phyloP scores from a whole-genome alignment of 371 early-diverging fungal genomes.

The Syncephalastrum sp. region DNA sequence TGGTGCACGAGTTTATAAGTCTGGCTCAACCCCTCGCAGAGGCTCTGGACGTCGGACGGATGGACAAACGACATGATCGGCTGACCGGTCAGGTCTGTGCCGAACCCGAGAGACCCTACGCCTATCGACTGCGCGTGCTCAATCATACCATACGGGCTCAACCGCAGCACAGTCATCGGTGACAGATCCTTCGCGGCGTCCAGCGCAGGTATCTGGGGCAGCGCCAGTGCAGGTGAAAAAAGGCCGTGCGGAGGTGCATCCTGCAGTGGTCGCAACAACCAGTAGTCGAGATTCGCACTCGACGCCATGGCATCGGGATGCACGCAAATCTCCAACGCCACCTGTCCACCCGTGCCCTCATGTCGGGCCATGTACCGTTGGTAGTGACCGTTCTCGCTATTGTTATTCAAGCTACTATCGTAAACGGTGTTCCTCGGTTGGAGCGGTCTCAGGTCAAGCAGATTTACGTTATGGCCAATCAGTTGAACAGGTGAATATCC shows the following conservation, averaged over 20 bases:
- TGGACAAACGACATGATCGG: conserved; percentile 46
- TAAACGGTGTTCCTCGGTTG: background rate
- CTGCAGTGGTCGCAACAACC: conserved; percentile 28
- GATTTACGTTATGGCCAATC: conserved; percentile 22
- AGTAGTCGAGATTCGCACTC: conserved; percentile 28
- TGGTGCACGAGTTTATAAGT: conserved; percentile 8
- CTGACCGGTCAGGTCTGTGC: conserved; percentile 26
- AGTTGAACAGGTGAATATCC: conserved; percentile 27
- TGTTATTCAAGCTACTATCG: background rate
- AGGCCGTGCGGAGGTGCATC: background rate
- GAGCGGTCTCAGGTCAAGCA: conserved; percentile 7
- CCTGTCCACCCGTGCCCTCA: conserved; percentile 12
- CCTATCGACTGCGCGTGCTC: conserved; percentile 17
- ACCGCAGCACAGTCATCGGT: conserved; percentile 23
- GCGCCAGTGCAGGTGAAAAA: background rate
- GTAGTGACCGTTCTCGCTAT: background rate
- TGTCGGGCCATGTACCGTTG: conserved; percentile 10
- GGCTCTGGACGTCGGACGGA: conserved; percentile 27
- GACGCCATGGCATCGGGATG: conserved; percentile 31
- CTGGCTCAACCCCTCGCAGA: conserved; percentile 27
- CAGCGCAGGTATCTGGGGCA: background rate
- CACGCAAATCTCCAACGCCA: conserved; percentile 29
- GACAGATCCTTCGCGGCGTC: conserved; percentile 1
- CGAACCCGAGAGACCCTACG: conserved; percentile 14
- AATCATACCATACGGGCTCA: conserved; percentile 35